Percentiles rank a stretch among this genome's conserved stretches.
These are phyloP conservation scores for Globisporangium nunn DNA, from an alignment of 352 stramenopile species.

Conservation along the genomic window DNA sequence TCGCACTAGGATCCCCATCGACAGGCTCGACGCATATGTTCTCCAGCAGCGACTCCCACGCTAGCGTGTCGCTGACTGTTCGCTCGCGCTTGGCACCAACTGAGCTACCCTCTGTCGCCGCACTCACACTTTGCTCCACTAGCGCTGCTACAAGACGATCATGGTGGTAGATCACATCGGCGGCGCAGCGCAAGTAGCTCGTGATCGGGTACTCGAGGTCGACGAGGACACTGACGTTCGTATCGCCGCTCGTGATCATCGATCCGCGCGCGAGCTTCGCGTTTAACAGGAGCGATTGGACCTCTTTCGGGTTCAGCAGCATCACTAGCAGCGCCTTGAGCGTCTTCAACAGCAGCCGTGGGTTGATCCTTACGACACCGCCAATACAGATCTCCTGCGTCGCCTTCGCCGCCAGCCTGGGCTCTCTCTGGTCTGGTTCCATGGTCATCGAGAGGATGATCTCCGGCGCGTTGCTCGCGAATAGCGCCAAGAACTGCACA, in stretches of 20 bases:
- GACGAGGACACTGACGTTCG: conserved; percentile 5
- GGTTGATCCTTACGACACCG: conserved; percentile 22
- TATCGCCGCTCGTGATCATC: not conserved
- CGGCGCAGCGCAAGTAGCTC: conserved; percentile 37
- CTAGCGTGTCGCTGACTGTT: conserved; percentile 18
- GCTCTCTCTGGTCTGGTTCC: not conserved
- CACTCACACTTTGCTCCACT: not conserved
- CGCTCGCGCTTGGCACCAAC: conserved; percentile 11
- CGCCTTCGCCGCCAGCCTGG: not conserved
- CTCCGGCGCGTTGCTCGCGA: conserved; percentile 34
- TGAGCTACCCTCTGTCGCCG: not conserved
- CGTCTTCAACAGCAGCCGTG: conserved; percentile 26
- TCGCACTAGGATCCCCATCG: not conserved
- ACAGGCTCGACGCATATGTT: conserved; percentile 18
- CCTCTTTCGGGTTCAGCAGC: conserved; percentile 34
- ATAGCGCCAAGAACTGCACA: conserved; percentile 47
- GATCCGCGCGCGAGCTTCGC: conserved; percentile 18
- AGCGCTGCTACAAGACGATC: conserved; percentile 33
- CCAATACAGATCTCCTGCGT: not conserved
- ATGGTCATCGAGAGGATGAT: conserved; percentile 8
- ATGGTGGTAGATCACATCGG: conserved; percentile 52
- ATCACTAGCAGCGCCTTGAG: conserved; percentile 34
- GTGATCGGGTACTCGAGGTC: conserved; percentile 39
- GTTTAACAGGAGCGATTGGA: conserved; percentile 35
- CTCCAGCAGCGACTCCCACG: conserved; percentile 41